Evolutionary conservation across 495 filamentous ascomycete species (phyloP).

Genomic region (Extremus antarcticus): DNA sequence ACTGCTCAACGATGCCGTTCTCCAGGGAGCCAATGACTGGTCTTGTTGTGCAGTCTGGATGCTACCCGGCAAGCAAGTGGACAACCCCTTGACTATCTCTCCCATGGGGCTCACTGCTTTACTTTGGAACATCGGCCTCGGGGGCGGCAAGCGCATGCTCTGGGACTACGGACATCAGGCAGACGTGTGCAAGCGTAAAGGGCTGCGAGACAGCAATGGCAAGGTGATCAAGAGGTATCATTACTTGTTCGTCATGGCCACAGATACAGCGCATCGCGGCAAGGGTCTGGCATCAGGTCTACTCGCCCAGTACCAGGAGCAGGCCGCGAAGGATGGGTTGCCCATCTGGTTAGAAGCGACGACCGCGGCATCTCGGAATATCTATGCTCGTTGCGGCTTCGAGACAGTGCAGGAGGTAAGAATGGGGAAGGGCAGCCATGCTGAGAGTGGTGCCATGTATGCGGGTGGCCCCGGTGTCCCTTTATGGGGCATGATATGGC

Average conservation of each 20-base stretch:
- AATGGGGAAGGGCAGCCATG: slow-evolving; percentile 4
- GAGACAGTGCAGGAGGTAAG: neutral
- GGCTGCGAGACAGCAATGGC: neutral
- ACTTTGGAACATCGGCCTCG: slow-evolving; percentile 6
- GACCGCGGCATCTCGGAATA: neutral
- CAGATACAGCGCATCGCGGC: slow-evolving; percentile 5
- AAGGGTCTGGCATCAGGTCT: slow-evolving; percentile 9
- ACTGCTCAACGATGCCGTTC: slow-evolving; percentile 8
- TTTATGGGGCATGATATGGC: slow-evolving; percentile 9
- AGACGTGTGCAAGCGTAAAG: slow-evolving; percentile 2
- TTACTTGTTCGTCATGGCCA: slow-evolving; percentile 15
- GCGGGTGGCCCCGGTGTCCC: slow-evolving; percentile 3
- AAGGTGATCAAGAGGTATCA: slow-evolving; percentile 5
- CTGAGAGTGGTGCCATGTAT: neutral
- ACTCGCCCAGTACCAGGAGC: slow-evolving; percentile 2
- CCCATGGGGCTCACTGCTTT: slow-evolving; percentile 5
- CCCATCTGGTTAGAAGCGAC: slow-evolving; percentile 21
- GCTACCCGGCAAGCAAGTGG: slow-evolving; percentile 6
- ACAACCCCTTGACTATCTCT: slow-evolving; percentile 12
- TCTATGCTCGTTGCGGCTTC: slow-evolving; percentile 6
- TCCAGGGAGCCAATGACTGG: slow-evolving; percentile 10
- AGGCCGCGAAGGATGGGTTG: neutral
- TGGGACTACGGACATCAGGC: neutral
- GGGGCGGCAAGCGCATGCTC: slow-evolving; percentile 5
- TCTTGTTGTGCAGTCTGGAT: slow-evolving; percentile 4